A percentile compares a stretch with the other conserved stretches of the same genome.
Evolutionary conservation across 2,329 filamentous ascomycete species (phyloP).

Genomic region (Stenocarpella maydis): DNA sequence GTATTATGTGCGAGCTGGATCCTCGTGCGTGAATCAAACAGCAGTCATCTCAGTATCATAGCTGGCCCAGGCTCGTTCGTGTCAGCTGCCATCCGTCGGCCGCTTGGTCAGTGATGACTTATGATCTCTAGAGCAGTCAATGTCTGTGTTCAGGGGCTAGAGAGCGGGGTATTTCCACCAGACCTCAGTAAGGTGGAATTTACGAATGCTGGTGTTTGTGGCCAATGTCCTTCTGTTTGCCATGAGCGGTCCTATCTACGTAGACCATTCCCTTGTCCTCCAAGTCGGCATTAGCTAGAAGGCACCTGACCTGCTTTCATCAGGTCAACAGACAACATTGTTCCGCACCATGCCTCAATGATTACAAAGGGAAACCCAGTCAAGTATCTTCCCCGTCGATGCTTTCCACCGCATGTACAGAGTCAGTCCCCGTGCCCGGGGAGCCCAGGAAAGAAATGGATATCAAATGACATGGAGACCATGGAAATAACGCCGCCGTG

Average conservation of each 20-base stretch:
- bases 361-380: slow-evolving; percentile 24
- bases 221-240: neutral
- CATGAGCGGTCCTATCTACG: neutral
- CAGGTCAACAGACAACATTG: neutral
- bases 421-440: slow-evolving; percentile 30
- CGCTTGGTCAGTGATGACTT: slow-evolving; percentile 18
- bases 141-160: neutral
- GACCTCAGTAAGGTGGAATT: neutral
- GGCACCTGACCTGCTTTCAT: slow-evolving; percentile 1
- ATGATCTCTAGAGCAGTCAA: neutral
- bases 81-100: neutral
- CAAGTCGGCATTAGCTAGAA: neutral
- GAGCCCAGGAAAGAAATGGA: slow-evolving; percentile 29
- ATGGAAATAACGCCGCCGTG: slow-evolving; percentile 29
- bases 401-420: slow-evolving; percentile 21
- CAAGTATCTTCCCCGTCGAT: slow-evolving; percentile 16
- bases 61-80: neutral
- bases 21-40: neutral
- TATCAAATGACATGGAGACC: slow-evolving; percentile 33
- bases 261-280: neutral
- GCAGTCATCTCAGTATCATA: neutral
- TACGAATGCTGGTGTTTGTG: neutral
- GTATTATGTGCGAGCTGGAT: neutral
- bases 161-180: neutral
- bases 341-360: slow-evolving; percentile 5